Evolutionary conservation across 1,139 yeast genomes (phyloP), one percentile per base, ranked within the genome.

Genomic region (Hemisphaericaspora subhashii): DNA sequence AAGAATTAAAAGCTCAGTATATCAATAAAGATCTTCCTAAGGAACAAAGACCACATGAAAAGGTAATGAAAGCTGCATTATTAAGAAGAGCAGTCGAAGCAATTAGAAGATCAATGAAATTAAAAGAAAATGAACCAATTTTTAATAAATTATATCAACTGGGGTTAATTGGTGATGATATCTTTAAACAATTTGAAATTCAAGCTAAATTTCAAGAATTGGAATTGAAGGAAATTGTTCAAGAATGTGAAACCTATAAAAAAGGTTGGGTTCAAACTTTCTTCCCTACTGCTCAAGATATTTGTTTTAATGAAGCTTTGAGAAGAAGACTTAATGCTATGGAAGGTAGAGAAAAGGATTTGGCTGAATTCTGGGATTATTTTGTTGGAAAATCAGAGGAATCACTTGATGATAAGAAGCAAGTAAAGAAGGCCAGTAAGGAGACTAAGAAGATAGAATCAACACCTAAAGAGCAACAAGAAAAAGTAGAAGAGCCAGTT

Each of bases 91-190:
- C 87, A 1, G 79, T 81, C 11, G 92, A 85, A 60, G 85, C 84
- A 31, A 68, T 85, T 41, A 74, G 86, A 50, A 71, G 88, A 50
- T 66, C 84, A 50, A 68, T 84, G 60, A 77, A 81, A 54, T 68
- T 89, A 60, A 85, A 88, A 59, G 90, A 86, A 52, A 69, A 76
- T 48, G 85, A 83, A 59, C 83, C 83, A 4, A 78, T 75, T 37
- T 77, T 87, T 53, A 79, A 78, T 38, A 71, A 76, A 37, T 70
- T 92, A 46, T 90, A 89, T 58, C 94, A 90, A 55, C 81, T 80
- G 39, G 98, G 98, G 1, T 79, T 90, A 24, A 82, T 92, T 46
- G 97, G 97, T 25, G 98, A 92, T 54, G 95, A 86, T 42, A 70
- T 86, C 33, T 86, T 79, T 74, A 84, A 85, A 58, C 83, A 94